These are phyloP conservation scores for Pseudopyricularia cyperi DNA, from an alignment of 2,329 filamentous ascomycete species.

Conservation along the genomic window DNA sequence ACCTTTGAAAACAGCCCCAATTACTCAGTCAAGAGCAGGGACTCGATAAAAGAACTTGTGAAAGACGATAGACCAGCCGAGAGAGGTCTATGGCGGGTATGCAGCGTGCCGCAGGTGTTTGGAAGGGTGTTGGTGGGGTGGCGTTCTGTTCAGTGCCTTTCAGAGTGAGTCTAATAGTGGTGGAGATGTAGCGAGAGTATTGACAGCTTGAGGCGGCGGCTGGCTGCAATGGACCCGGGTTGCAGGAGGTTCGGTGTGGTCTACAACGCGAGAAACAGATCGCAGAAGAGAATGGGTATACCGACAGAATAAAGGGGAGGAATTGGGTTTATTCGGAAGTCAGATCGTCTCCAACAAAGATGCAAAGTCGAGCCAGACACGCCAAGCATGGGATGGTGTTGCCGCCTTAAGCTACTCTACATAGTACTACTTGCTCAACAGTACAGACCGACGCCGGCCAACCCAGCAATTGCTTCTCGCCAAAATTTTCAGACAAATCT, in stretches of 20 bases:
- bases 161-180: not conserved
- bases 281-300: not conserved
- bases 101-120: not conserved
- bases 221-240: not conserved
- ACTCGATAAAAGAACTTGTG: not conserved
- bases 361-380: not conserved
- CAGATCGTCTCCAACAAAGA: not conserved
- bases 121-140: not conserved
- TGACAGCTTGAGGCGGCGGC: not conserved
- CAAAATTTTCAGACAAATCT: constrained; percentile 14
- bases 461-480: constrained; percentile 9
- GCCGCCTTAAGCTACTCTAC: not conserved
- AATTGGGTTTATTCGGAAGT: not conserved
- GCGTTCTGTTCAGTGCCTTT: not conserved
- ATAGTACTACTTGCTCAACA: constrained; percentile 2
- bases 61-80: not conserved
- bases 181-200: not conserved
- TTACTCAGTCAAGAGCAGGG: constrained; percentile 5
- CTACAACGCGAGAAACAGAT: not conserved
- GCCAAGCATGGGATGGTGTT: not conserved
- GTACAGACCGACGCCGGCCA: not conserved
- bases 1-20: not conserved
- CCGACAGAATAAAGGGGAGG: constrained; percentile 6
- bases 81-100: not conserved
- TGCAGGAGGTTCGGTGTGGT: not conserved